Conservation (phyloP, 345 rosid species). For the Hibiscus trionum region DNA sequence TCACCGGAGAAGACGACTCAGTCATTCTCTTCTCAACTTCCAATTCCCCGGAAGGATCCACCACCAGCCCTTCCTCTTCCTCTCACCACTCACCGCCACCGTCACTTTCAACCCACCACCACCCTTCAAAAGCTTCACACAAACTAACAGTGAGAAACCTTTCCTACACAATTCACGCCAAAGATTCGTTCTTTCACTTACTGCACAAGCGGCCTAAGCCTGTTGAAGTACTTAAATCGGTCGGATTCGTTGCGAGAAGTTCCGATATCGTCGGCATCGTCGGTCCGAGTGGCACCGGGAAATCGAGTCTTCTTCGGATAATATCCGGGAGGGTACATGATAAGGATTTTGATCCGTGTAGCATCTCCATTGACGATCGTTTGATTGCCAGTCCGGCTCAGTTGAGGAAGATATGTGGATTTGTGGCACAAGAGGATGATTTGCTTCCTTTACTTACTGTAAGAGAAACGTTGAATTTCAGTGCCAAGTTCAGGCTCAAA, state of each 20-base stretch:
- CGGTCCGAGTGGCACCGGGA: constrained; percentile 86
- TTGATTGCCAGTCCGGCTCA: constrained; percentile 31
- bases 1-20: constrained; percentile 48
- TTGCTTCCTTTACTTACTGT: constrained; percentile 77
- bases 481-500: constrained; percentile 69
- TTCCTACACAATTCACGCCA: constrained; percentile 45
- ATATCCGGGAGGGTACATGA: constrained; percentile 65
- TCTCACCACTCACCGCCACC: constrained; percentile 28
- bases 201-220: constrained; percentile 35
- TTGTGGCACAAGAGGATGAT: constrained; percentile 81
- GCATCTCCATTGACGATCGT: constrained; percentile 36
- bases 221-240: constrained; percentile 49
- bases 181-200: constrained; percentile 22
- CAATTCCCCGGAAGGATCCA: constrained; percentile 44
- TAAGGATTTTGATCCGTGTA: constrained; percentile 38
- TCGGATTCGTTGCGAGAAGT: constrained; percentile 52
- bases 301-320: constrained; percentile 66
- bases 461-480: constrained; percentile 68
- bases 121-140: constrained; percentile 18
- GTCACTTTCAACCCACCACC: constrained; percentile 29
- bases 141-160: constrained; percentile 43
- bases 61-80: constrained; percentile 62
- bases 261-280: constrained; percentile 69
- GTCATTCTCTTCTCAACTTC: constrained; percentile 61
- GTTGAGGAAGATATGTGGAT: constrained; percentile 65